These are phyloP conservation scores for Groenewaldozyma sp. DNA, from an alignment of 1,139 yeast genomes.

Conservation along the genomic window DNA sequence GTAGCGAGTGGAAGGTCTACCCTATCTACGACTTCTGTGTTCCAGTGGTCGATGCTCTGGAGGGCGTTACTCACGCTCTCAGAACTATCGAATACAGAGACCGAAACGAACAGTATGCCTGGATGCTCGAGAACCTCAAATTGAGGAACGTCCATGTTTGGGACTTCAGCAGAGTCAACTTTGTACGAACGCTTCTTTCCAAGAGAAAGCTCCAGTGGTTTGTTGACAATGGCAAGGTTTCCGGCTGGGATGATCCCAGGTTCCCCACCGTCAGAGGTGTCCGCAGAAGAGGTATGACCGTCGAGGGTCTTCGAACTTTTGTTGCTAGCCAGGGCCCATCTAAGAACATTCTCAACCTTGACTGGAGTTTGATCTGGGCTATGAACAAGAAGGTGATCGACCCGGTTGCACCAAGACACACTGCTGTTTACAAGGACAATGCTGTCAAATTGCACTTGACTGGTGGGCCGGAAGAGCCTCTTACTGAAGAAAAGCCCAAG, in stretches of 20 bases:
- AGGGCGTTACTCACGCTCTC: conserved; percentile 95
- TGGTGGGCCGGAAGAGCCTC: conserved; percentile 54
- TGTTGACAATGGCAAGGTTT: conserved; percentile 77
- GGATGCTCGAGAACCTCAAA: conserved; percentile 76
- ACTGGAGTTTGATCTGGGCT: conserved; percentile 97
- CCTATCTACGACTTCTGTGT: conserved; percentile 98
- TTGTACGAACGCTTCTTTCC: conserved; percentile 84
- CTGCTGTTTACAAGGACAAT: conserved; percentile 57
- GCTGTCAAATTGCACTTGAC: conserved; percentile 47
- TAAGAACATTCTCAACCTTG: conserved; percentile 87
- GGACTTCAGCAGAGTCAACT: conserved; percentile 96
- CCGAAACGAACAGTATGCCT: conserved; percentile 93
- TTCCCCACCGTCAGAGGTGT: conserved; percentile 99
- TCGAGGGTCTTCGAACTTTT: conserved; percentile 89
- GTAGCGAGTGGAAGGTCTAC: conserved; percentile 83
- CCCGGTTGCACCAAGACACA: conserved; percentile 91
- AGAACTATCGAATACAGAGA: conserved; percentile 97
- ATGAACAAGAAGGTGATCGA: conserved; percentile 93
- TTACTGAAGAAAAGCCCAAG: conserved; percentile 69
- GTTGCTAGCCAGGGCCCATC: conserved; percentile 96
- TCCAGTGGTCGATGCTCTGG: conserved; percentile 87
- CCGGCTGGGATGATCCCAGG: conserved; percentile 97
- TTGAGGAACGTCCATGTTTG: conserved; percentile 90
- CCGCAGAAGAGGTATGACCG: conserved; percentile 98
- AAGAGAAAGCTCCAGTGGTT: conserved; percentile 98